phyloP scores from a whole-genome alignment of 23 red algal species.

The Agarophyton chilense region DNA sequence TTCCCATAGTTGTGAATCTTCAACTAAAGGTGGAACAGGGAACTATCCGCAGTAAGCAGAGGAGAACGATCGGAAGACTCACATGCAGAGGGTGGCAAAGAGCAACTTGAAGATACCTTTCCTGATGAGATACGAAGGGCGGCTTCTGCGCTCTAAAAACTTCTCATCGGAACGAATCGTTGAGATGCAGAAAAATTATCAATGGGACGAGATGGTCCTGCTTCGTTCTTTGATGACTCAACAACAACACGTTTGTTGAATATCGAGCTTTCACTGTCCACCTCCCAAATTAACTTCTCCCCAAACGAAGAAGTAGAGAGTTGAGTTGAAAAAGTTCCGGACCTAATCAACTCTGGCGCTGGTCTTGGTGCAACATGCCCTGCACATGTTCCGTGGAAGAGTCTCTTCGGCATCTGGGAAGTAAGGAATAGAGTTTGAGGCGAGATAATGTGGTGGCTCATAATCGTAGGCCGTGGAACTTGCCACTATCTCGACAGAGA shows the following conservation, averaged over 20 bases:
- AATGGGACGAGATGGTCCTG: neutral
- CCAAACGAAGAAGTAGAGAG: constrained; percentile 34
- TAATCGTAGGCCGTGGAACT: neutral
- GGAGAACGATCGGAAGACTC: constrained; percentile 9
- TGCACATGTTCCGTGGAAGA: neutral
- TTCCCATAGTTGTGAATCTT: neutral
- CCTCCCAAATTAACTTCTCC: neutral
- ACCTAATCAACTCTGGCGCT: constrained; percentile 19
- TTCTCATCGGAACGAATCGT: neutral
- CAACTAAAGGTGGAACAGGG: neutral
- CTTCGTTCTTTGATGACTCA: neutral
- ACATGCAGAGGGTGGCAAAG: constrained; percentile 25
- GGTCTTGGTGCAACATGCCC: constrained; percentile 5
- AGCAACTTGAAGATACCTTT: neutral
- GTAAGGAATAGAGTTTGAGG: constrained; percentile 40
- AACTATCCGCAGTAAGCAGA: neutral
- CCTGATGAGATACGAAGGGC: neutral
- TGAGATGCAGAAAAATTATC: neutral
- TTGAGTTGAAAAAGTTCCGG: constrained; percentile 16
- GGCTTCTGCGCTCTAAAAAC: neutral
- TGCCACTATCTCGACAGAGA: constrained; percentile 46
- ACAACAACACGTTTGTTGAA: neutral
- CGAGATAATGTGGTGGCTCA: constrained; percentile 16
- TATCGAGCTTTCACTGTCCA: neutral
- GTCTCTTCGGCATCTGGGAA: constrained; percentile 35